Conservation (phyloP, 305 asterid species). For the Fraxinus sp. region DNA sequence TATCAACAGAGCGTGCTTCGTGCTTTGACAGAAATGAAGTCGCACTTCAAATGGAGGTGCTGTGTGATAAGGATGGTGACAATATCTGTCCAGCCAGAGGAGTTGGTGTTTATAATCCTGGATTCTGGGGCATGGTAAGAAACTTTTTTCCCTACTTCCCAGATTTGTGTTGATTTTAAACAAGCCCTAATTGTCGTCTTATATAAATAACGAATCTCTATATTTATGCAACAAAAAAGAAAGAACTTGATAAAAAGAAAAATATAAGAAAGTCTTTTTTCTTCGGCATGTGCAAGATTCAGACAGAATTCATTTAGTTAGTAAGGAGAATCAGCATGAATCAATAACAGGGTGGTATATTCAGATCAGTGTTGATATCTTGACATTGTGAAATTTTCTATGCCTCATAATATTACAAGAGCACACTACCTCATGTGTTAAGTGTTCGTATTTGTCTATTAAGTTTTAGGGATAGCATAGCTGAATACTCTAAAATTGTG, state of each 20-base stretch:
- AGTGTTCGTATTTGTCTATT: not conserved
- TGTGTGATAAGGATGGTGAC: slow-evolving; percentile 52
- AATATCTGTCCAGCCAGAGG: slow-evolving; percentile 72
- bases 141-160: not conserved
- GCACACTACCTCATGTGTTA: not conserved
- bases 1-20: slow-evolving; percentile 82
- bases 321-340: not conserved
- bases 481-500: not conserved
- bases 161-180: not conserved
- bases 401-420: not conserved
- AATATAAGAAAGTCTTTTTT: not conserved
- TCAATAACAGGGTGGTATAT: not conserved
- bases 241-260: not conserved
- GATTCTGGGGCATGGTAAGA: slow-evolving; percentile 96
- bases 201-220: not conserved
- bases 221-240: not conserved
- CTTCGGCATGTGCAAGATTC: not conserved
- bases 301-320: not conserved
- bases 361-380: not conserved
- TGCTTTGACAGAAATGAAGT: slow-evolving; percentile 75
- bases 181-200: not conserved
- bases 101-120: slow-evolving; percentile 91
- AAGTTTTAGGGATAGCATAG: not conserved
- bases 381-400: not conserved
- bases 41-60: slow-evolving; percentile 75